A percentile compares a stretch with the other conserved stretches of the same genome.
phyloP scores from a whole-genome alignment of 2,329 filamentous ascomycete genomes.

The Macroventuria anomochaeta region DNA sequence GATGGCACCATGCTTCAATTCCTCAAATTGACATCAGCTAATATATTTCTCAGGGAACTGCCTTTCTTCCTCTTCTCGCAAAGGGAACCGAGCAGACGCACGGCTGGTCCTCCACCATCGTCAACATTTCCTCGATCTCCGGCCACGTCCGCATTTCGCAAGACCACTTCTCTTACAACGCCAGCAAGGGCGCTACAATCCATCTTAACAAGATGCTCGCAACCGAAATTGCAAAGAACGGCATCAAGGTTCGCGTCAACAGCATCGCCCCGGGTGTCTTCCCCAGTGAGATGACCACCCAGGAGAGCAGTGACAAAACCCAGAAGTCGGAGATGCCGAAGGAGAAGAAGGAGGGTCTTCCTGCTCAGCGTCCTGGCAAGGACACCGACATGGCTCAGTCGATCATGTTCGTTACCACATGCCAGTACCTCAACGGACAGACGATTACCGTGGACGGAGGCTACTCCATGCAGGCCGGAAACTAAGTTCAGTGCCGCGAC shows the following conservation, averaged over 20 bases:
- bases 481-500: slow-evolving; percentile 19
- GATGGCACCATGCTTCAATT: too few species aligned
- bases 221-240: slow-evolving; percentile 58
- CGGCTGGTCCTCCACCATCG: slow-evolving; percentile 53
- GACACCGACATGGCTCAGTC: slow-evolving; percentile 54
- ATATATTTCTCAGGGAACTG: slow-evolving; percentile 36
- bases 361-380: slow-evolving; percentile 60
- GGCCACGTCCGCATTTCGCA: slow-evolving; percentile 56
- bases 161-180: slow-evolving; percentile 58
- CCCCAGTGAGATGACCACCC: slow-evolving; percentile 64
- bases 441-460: slow-evolving; percentile 62
- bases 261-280: slow-evolving; percentile 65
- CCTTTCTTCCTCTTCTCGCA: slow-evolving; percentile 56
- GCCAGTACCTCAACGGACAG: slow-evolving; percentile 59
- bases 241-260: slow-evolving; percentile 64
- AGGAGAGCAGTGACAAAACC: slow-evolving; percentile 55
- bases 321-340: slow-evolving; percentile 63
- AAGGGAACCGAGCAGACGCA: slow-evolving; percentile 51
- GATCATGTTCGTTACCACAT: slow-evolving; percentile 61
- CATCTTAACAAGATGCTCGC: slow-evolving; percentile 64
- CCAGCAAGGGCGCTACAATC: slow-evolving; percentile 58
- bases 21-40: too few species aligned
- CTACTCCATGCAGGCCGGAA: slow-evolving; percentile 51
- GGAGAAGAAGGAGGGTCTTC: slow-evolving; percentile 59
- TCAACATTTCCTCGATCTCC: slow-evolving; percentile 57